phyloP scores from a whole-genome alignment of 306 rosid genomes.

The Inga leiocalycina region DNA sequence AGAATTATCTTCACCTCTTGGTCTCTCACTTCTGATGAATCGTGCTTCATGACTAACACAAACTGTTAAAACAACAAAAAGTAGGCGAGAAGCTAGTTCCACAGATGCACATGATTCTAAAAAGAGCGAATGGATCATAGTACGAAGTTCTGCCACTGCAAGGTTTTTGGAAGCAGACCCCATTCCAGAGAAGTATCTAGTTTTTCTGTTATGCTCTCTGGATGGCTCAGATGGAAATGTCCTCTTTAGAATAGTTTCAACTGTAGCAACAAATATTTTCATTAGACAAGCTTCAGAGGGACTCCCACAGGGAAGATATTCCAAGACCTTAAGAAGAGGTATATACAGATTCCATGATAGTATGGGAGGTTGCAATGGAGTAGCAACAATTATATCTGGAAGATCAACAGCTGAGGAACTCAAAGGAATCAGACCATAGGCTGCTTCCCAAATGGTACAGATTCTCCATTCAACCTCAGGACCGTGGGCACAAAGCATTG shows the following conservation, averaged over 20 bases:
- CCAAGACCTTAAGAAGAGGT: constrained; percentile 92
- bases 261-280: constrained; percentile 97
- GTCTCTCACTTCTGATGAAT: constrained; percentile 71
- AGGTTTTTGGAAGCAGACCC: constrained; percentile 92
- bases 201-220: constrained; percentile 75
- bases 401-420: constrained; percentile 97
- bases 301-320: constrained; percentile 98
- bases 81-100: constrained; percentile 93
- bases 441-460: constrained; percentile 99
- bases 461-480: constrained; percentile 99
- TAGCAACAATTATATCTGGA: constrained; percentile 90
- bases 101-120: constrained; percentile 93
- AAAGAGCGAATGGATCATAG: constrained; percentile 98
- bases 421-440: constrained; percentile 92
- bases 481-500: constrained; percentile 99
- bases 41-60: constrained; percentile 97
- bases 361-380: constrained; percentile 89
- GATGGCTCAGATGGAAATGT: constrained; percentile 78
- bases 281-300: constrained; percentile 98
- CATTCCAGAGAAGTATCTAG: constrained; percentile 66
- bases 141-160: constrained; percentile 96
- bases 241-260: constrained; percentile 92
- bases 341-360: constrained; percentile 96
- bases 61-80: constrained; percentile 92
- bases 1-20: constrained; percentile 63